Conservation (phyloP, 164 flowering plant genomes). For the Santalum album region DNA sequence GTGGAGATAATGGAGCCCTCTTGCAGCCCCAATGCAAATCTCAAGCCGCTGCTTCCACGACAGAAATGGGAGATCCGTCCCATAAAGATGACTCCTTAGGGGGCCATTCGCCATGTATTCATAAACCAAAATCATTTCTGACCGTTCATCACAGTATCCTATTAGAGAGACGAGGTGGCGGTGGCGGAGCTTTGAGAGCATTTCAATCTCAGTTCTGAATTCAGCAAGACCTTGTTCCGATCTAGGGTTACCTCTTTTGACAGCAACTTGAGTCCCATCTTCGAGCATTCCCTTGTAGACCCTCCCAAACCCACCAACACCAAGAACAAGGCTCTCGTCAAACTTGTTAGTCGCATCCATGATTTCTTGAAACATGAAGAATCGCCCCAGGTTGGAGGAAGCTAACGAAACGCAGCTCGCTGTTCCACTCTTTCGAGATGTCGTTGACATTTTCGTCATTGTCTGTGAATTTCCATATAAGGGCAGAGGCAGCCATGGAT, state of each 20-base stretch:
- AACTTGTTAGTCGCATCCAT: slow-evolving; percentile 83
- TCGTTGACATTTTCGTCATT: slow-evolving; percentile 60
- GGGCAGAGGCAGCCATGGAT: slow-evolving; percentile 76
- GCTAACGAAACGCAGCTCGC: slow-evolving; percentile 79
- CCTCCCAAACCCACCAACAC: slow-evolving; percentile 97
- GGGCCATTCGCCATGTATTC: slow-evolving; percentile 98
- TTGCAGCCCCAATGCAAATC: slow-evolving; percentile 91
- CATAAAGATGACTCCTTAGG: slow-evolving; percentile 83
- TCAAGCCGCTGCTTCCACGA: slow-evolving; percentile 92
- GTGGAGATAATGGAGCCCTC: slow-evolving; percentile 95
- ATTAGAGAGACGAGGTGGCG: slow-evolving; percentile 95
- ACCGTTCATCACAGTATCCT: slow-evolving; percentile 86
- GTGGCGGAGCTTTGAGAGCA: slow-evolving; percentile 91
- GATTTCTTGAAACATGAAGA: slow-evolving; percentile 76
- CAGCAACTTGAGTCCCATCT: slow-evolving; percentile 76
- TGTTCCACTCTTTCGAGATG: slow-evolving; percentile 78
- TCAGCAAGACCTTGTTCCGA: slow-evolving; percentile 93
- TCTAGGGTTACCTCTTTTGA: slow-evolving; percentile 86
- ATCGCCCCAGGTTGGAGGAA: slow-evolving; percentile 56
- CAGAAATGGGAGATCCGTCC: slow-evolving; percentile 69
- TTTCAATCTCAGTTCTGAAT: slow-evolving; percentile 86
- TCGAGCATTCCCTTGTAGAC: slow-evolving; percentile 85
- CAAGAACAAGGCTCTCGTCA: slow-evolving; percentile 71
- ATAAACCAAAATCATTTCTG: slow-evolving; percentile 88
- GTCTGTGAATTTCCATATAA: slow-evolving; percentile 73